phyloP scores from a whole-genome alignment of 371 early-diverging fungal genomes.

The Nematocida sp. region DNA sequence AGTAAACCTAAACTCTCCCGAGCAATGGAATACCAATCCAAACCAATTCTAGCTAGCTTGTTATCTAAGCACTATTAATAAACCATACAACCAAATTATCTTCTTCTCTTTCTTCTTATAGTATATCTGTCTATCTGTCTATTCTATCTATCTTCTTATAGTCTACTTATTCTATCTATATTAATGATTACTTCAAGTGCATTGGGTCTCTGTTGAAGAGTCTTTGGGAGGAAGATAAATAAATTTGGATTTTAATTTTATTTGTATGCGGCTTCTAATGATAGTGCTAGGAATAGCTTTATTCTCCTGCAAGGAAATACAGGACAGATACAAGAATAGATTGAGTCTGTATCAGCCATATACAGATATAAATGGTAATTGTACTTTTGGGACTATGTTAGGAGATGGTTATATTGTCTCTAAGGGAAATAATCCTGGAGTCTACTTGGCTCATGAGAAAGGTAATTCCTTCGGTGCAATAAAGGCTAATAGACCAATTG shows the following conservation, averaged over 20 bases:
- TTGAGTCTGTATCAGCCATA: slow-evolving; percentile 26
- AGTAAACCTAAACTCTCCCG: no score
- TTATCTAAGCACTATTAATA: neutral
- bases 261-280: neutral
- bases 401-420: slow-evolving; percentile 12
- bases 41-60: no score
- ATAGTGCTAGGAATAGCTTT: neutral
- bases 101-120: neutral
- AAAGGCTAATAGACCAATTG: neutral
- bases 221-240: no score
- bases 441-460: neutral
- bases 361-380: neutral
- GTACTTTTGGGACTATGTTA: neutral
- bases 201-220: no score
- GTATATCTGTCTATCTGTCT: neutral
- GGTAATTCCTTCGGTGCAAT: slow-evolving; percentile 5
- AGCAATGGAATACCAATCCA: no score
- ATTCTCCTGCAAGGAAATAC: neutral
- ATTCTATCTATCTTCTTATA: no score
- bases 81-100: neutral
- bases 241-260: neutral
- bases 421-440: slow-evolving; percentile 1
- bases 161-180: no score
- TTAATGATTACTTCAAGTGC: no score
- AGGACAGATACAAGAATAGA: slow-evolving; percentile 6